These are phyloP conservation scores for Diaporthe citri DNA, from an alignment of 2,329 filamentous ascomycete genomes.

Conservation along the genomic window DNA sequence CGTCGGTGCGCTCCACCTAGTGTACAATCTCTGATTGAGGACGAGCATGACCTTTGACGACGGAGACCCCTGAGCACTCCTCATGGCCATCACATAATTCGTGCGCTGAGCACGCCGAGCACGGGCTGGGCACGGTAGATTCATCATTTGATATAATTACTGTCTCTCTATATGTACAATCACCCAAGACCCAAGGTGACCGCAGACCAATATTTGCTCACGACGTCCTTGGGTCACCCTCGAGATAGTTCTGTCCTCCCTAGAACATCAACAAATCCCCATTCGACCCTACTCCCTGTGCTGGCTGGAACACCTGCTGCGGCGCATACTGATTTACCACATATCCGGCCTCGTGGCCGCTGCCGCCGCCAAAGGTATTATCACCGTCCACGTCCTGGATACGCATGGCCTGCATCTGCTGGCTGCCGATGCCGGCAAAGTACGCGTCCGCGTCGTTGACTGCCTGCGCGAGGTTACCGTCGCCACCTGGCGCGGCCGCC, in stretches of 20 bases:
- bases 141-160: not conserved
- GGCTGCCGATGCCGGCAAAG: slow-evolving; percentile 81
- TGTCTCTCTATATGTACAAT: not conserved
- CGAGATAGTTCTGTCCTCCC: slow-evolving; percentile 7
- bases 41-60: not conserved
- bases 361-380: slow-evolving; percentile 70
- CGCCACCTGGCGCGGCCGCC: slow-evolving; percentile 43
- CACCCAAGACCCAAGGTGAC: not conserved
- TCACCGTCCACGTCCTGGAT: slow-evolving; percentile 72
- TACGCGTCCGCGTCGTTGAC: slow-evolving; percentile 90
- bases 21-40: not conserved
- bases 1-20: no score
- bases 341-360: slow-evolving; percentile 66
- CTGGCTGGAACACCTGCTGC: slow-evolving; percentile 80
- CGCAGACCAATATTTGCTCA: not conserved
- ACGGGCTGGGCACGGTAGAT: not conserved
- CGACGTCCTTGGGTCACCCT: not conserved
- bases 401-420: slow-evolving; percentile 80
- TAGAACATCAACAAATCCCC: slow-evolving; percentile 79
- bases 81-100: not conserved
- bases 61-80: not conserved
- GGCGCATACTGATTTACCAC: slow-evolving; percentile 87
- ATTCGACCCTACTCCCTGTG: slow-evolving; percentile 73
- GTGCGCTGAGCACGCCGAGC: not conserved
- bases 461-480: slow-evolving; percentile 72